phyloP scores from a whole-genome alignment of 371 early-diverging fungal genomes.

The Mucor lusitanicus region DNA sequence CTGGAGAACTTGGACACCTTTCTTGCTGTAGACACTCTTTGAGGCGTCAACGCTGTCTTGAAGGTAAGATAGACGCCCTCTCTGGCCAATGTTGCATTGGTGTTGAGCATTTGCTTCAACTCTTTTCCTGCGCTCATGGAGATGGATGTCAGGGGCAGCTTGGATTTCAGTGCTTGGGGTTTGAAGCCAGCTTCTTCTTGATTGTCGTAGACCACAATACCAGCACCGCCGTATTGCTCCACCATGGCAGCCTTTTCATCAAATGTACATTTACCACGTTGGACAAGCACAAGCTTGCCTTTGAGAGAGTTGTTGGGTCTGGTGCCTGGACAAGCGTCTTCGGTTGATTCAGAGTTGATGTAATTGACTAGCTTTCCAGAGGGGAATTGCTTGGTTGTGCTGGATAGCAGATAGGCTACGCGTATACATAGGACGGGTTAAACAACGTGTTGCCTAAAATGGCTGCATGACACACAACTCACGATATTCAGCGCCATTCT shows the following conservation, averaged over 20 bases:
- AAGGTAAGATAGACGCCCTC: constrained; percentile 8
- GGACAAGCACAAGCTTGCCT: constrained; percentile 53
- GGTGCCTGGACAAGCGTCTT: constrained; percentile 31
- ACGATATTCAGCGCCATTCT: constrained; percentile 22
- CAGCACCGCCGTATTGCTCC: constrained; percentile 49
- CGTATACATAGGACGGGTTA: too few species aligned
- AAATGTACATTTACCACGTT: constrained; percentile 64
- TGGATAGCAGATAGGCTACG: constrained; percentile 32
- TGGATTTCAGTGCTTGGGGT: constrained; percentile 1
- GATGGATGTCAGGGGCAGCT: constrained; percentile 13
- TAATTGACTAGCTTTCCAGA: constrained; percentile 36
- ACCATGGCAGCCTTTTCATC: constrained; percentile 53
- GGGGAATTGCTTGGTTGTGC: constrained; percentile 21
- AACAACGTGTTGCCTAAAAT: too few species aligned
- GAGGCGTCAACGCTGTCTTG: constrained; percentile 55
- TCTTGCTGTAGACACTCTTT: constrained; percentile 44
- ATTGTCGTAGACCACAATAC: constrained; percentile 53
- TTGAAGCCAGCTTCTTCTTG: constrained; percentile 4
- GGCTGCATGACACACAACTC: background rate
- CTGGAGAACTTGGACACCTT: constrained; percentile 49
- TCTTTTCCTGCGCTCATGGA: constrained; percentile 6
- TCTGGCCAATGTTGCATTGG: background rate
- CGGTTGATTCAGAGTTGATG: constrained; percentile 2
- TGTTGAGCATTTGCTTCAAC: constrained; percentile 8
- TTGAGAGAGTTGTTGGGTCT: constrained; percentile 20